Evolutionary conservation across 345 rosid species (phyloP).

Genomic region (Erodium maritimum): DNA sequence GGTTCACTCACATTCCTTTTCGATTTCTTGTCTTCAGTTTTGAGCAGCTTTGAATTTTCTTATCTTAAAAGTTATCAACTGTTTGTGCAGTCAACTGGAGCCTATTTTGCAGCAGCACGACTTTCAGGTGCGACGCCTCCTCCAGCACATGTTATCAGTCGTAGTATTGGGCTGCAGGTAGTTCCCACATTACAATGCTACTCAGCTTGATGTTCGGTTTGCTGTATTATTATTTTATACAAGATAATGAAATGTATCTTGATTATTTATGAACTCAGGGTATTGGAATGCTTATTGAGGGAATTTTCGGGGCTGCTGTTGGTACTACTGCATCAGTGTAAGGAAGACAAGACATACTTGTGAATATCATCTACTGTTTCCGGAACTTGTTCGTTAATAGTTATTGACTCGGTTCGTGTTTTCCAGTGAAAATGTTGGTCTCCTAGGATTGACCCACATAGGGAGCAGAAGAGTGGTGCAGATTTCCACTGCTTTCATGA

Average conservation of each 20-base stretch:
- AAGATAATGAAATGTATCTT: neutral
- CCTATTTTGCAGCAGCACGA: constrained; percentile 75
- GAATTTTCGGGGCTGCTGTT: constrained; percentile 70
- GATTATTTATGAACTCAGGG: constrained; percentile 36
- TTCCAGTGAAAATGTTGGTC: constrained; percentile 94
- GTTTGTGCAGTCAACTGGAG: constrained; percentile 63
- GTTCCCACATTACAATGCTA: constrained; percentile 1
- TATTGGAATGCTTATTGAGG: constrained; percentile 68
- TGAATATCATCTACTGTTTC: too few species aligned
- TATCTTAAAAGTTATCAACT: neutral
- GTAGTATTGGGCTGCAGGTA: constrained; percentile 94
- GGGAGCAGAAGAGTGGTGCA: constrained; percentile 97
- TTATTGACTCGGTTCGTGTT: constrained; percentile 1
- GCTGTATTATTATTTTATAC: neutral
- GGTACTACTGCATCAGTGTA: constrained; percentile 98
- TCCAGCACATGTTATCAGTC: constrained; percentile 72
- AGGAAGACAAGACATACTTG: constrained; percentile 14
- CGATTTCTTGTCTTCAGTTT: neutral
- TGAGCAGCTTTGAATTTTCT: too few species aligned
- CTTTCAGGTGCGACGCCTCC: constrained; percentile 92
- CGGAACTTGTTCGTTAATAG: too few species aligned
- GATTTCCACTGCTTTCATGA: constrained; percentile 88
- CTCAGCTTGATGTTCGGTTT: neutral
- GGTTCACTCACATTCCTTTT: constrained; percentile 26
- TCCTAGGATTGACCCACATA: constrained; percentile 71